phyloP scores from a whole-genome alignment of 768 basidiomycete genomes.

The Tricholoma hemisulphureum region DNA sequence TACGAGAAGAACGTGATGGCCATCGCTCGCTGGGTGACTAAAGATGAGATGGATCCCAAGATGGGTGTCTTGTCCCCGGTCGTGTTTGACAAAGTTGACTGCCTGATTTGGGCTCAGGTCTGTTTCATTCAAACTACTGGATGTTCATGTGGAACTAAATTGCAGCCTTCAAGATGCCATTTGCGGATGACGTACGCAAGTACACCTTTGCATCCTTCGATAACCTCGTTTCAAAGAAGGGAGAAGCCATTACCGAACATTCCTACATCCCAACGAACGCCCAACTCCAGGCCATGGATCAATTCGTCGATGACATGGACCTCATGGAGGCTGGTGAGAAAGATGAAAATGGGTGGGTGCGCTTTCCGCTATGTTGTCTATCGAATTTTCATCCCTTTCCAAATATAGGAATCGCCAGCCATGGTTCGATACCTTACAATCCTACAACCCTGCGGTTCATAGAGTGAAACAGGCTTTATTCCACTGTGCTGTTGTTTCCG shows the following conservation, averaged over 20 bases:
- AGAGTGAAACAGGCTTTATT: conserved; percentile 92
- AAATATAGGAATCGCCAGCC: conserved; percentile 50
- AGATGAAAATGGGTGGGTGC: conserved; percentile 66
- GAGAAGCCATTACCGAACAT: conserved; percentile 71
- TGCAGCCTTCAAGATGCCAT: conserved; percentile 72
- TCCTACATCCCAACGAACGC: conserved; percentile 78
- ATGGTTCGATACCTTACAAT: conserved; percentile 77
- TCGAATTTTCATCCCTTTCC: not conserved
- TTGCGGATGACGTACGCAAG: conserved; percentile 89
- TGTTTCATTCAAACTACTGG: conserved; percentile 11
- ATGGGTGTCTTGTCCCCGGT: conserved; percentile 77
- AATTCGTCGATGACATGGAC: conserved; percentile 87
- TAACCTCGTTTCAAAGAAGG: conserved; percentile 69
- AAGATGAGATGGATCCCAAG: conserved; percentile 74
- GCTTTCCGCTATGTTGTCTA: conserved; percentile 16
- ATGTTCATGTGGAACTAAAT: not conserved
- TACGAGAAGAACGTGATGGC: conserved; percentile 61
- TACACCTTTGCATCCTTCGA: conserved; percentile 84
- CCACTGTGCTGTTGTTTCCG: conserved; percentile 76
- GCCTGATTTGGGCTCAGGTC: conserved; percentile 82
- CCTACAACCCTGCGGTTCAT: conserved; percentile 89
- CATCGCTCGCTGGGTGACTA: conserved; percentile 79
- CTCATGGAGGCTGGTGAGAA: conserved; percentile 74
- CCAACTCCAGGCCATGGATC: conserved; percentile 80
- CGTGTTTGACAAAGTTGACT: conserved; percentile 67